Evolutionary conservation across 768 basidiomycete species (phyloP), one percentile per base, ranked within the genome.

Genomic region (Phylloporus sp.): DNA sequence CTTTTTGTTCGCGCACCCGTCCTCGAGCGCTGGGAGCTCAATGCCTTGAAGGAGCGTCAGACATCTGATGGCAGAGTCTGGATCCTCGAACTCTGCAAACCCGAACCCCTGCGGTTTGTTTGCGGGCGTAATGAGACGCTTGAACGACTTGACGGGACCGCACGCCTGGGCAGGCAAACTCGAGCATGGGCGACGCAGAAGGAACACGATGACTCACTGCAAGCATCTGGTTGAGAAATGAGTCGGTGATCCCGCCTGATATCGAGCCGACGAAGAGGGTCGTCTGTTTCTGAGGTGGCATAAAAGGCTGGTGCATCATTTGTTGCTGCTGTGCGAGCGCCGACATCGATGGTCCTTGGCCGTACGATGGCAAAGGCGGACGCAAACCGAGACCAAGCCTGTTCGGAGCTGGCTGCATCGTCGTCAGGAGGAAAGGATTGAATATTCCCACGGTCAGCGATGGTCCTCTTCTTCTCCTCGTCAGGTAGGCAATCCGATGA

Each of bases 31-130:
- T 9, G 83, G 82, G 31, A 89, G 59, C 55, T 79, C 79, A 35
- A 81, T 68, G 15, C 77, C 73, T 58, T 87, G 81, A 52, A 89
- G 69, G 49, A 86, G 72, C 26, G 71, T 67, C 55, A 86, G 67
- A 34, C 82, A 90, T 51, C 94, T 77, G 50, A 94, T 68, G 4
- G 96, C 93, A 50, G 86, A 82, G 63, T 94, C 89, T 13, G 95
- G 90, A 44, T 94, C 94, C 63, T 94, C 89, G 62, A 80, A 98
- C 65, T 95, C 90, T 39, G 91, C 95, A 67, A 98, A 99, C 9
- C 94, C 96, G 62, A 98, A 98, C 3, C 91, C 92, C 71, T 94
- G 90, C 6, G 94, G 88, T 65, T 94, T 90, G 60, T 94, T 90
- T 15, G 88, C 84, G 21, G 92, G 90, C 2, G 92, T 94, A 37